Conservation (phyloP, 2,329 filamentous ascomycete genomes). For the Nigrospora osmanthi region DNA sequence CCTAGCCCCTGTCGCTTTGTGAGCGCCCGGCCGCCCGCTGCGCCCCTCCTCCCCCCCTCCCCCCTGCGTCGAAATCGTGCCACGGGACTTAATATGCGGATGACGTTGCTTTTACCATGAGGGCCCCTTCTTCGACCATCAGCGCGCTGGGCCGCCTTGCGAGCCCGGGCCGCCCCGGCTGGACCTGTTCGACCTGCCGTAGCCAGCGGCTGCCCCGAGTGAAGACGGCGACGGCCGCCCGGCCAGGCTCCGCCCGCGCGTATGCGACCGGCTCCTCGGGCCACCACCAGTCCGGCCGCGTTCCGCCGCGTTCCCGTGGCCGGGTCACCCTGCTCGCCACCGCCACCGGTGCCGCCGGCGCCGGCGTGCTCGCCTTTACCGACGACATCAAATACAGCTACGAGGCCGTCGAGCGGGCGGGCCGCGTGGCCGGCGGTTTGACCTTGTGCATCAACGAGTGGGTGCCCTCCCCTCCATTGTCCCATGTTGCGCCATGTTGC, state of each 20-base stretch:
- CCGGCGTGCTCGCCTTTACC: constrained; percentile 44
- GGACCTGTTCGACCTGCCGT: constrained; percentile 39
- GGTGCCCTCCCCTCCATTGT: neutral
- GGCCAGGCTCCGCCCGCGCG: constrained; percentile 6
- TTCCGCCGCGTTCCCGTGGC: constrained; percentile 6
- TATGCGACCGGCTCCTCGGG: constrained; percentile 14
- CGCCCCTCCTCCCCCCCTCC: neutral
- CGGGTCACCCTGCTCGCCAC: constrained; percentile 34
- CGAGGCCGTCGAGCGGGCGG: constrained; percentile 67
- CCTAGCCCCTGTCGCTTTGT: too few species aligned
- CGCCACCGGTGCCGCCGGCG: constrained; percentile 40
- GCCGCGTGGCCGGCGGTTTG: constrained; percentile 68
- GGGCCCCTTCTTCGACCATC: constrained; percentile 22
- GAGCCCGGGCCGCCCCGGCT: constrained; percentile 29
- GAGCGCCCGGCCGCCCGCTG: too few species aligned
- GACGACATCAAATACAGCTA: constrained; percentile 72
- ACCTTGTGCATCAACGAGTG: constrained; percentile 86
- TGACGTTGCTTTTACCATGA: constrained; percentile 26
- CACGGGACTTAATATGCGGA: neutral
- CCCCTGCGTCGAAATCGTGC: neutral
- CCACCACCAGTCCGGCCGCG: constrained; percentile 4
- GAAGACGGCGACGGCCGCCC: constrained; percentile 16
- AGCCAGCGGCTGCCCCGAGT: constrained; percentile 25
- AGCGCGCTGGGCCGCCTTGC: constrained; percentile 26
- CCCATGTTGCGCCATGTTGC: neutral